Percentiles rank a stretch among this genome's conserved stretches.
Evolutionary conservation across 225 moss, liverwort and hornwort species (phyloP).

Genomic region (Marchantia paleacea): DNA sequence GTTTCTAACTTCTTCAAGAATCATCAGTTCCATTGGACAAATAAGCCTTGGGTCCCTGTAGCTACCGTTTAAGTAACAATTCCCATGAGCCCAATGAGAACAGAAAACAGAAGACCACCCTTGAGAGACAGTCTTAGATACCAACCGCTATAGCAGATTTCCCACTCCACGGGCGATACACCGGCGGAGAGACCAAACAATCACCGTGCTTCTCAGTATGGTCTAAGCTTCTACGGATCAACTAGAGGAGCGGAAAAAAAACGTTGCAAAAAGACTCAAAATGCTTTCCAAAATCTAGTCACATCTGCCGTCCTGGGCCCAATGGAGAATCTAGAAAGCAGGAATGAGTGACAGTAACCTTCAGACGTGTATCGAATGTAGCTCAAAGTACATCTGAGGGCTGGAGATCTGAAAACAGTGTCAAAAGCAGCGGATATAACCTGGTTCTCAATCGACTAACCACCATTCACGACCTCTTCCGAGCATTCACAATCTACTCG

Average conservation of each 20-base stretch:
- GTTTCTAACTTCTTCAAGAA: too few relatives aligned
- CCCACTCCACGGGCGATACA: not conserved
- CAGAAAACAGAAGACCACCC: not conserved
- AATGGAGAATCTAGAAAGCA: not conserved
- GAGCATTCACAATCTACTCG: too few relatives aligned
- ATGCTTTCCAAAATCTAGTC: not conserved
- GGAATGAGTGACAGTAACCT: not conserved
- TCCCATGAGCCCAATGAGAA: not conserved
- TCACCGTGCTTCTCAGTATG: not conserved
- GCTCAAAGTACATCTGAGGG: not conserved
- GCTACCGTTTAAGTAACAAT: not conserved
- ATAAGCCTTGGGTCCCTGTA: not conserved
- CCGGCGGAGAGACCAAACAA: not conserved
- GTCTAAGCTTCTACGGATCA: not conserved
- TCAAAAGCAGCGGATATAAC: not conserved
- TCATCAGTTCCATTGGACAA: too few relatives aligned
- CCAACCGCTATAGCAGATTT: not conserved
- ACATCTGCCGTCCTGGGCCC: not conserved
- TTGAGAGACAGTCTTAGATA: not conserved
- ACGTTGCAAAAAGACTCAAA: not conserved
- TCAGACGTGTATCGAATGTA: not conserved
- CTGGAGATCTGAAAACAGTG: conserved; percentile 1
- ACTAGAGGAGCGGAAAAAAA: not conserved
- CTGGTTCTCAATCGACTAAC: too few relatives aligned
- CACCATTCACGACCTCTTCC: too few relatives aligned